phyloP scores from a whole-genome alignment of 768 basidiomycete species.

The Trametes gibbosa region DNA sequence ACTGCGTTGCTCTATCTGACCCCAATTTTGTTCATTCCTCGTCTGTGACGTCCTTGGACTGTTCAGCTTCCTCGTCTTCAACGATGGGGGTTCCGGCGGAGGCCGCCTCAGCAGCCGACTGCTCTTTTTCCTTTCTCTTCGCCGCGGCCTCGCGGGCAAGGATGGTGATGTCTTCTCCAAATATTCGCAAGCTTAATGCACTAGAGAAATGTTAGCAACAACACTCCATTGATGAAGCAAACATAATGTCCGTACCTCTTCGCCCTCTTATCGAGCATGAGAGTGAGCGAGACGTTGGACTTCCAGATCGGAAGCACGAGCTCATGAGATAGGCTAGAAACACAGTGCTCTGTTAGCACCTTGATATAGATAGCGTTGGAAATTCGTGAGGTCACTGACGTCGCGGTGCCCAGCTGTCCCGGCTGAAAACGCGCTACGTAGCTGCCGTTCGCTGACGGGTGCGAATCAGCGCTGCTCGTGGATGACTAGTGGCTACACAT shows the following conservation, averaged over 20 bases:
- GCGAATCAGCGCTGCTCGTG: neutral
- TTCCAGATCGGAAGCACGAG: slow-evolving; percentile 96
- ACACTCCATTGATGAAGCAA: neutral
- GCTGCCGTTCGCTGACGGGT: slow-evolving; percentile 63
- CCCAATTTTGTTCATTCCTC: neutral
- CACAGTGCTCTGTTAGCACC: slow-evolving; percentile 20
- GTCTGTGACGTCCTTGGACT: neutral
- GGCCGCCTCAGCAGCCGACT: neutral
- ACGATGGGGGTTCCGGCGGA: neutral
- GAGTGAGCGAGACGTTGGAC: slow-evolving; percentile 77
- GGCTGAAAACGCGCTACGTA: slow-evolving; percentile 69
- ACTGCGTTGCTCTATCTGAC: too few species aligned
- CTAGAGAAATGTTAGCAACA: slow-evolving; percentile 37
- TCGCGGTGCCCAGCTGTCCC: slow-evolving; percentile 47
- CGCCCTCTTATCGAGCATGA: slow-evolving; percentile 97
- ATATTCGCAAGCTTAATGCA: slow-evolving; percentile 83
- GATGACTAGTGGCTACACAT: slow-evolving; percentile 26
- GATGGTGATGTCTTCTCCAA: slow-evolving; percentile 72
- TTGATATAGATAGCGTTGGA: neutral
- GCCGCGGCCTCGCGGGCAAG: slow-evolving; percentile 39
- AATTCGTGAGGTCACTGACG: slow-evolving; percentile 59
- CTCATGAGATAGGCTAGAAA: slow-evolving; percentile 64
- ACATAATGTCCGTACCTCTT: slow-evolving; percentile 55
- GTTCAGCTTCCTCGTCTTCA: neutral
- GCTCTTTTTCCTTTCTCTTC: slow-evolving; percentile 23